Percentiles rank a stretch among this genome's conserved stretches.
Conservation (phyloP, 371 early-diverging fungal genomes). For the Coemansia sp. region DNA sequence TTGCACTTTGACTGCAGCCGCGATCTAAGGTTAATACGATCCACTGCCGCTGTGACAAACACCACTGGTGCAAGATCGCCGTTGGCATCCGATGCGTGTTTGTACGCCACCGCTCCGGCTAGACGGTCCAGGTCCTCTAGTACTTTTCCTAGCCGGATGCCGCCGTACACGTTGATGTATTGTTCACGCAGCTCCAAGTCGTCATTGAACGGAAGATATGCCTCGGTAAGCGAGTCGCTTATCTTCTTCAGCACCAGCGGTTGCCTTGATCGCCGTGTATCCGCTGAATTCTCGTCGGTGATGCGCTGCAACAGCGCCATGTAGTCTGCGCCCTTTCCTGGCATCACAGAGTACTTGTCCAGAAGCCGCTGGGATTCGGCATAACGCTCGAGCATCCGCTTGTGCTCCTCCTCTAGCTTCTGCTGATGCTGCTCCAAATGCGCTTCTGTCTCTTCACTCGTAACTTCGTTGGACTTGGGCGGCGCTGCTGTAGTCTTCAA, state of each 20-base stretch:
- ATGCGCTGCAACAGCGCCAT: conserved; percentile 48
- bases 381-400: conserved; percentile 42
- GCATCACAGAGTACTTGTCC: conserved; percentile 51
- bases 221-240: conserved; percentile 79
- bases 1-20: conserved; percentile 65
- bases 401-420: conserved; percentile 42
- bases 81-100: conserved; percentile 68
- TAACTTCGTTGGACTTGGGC: neutral
- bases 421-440: conserved; percentile 12
- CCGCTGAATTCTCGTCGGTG: conserved; percentile 31
- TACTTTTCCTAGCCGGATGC: conserved; percentile 64
- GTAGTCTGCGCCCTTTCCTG: conserved; percentile 45
- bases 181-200: conserved; percentile 73
- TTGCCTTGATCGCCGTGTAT: conserved; percentile 24
- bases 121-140: conserved; percentile 82
- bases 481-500: neutral
- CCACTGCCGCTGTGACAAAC: conserved; percentile 88
- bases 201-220: conserved; percentile 73
- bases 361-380: conserved; percentile 44
- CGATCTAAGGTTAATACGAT: conserved; percentile 79
- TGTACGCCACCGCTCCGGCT: conserved; percentile 78
- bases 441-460: neutral
- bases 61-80: conserved; percentile 64
- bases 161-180: conserved; percentile 73
- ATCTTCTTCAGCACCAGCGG: conserved; percentile 61